These are phyloP conservation scores for Galium porrigens DNA, from an alignment of 305 asterid species.

Conservation along the genomic window DNA sequence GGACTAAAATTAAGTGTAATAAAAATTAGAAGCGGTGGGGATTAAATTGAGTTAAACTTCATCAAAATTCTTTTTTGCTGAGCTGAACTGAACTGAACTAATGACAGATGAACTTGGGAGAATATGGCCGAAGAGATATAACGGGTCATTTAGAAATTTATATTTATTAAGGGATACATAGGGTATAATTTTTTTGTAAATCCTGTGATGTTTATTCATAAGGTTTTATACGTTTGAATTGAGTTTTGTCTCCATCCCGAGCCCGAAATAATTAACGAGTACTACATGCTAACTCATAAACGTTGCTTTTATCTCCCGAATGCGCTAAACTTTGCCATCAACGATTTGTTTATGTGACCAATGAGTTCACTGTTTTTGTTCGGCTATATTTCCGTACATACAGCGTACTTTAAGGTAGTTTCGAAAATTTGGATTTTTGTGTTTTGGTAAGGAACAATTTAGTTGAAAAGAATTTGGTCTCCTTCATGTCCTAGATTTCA, in stretches of 20 bases:
- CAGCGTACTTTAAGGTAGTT: background rate
- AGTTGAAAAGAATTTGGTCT: background rate
- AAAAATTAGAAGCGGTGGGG: too few relatives aligned
- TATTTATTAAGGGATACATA: too few relatives aligned
- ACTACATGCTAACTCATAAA: background rate
- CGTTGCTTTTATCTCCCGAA: background rate
- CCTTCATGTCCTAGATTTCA: background rate
- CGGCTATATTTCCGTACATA: background rate
- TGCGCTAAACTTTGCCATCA: background rate
- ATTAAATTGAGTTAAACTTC: too few relatives aligned
- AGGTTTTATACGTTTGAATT: background rate
- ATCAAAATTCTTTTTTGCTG: too few relatives aligned
- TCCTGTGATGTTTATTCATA: background rate
- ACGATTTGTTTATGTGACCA: background rate
- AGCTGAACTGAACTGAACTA: too few relatives aligned
- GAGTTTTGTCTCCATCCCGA: background rate
- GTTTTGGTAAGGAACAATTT: background rate
- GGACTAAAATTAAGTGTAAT: too few relatives aligned
- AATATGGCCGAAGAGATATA: too few relatives aligned
- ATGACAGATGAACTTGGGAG: too few relatives aligned
- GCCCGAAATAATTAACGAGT: too few relatives aligned
- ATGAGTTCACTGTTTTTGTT: background rate
- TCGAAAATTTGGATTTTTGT: background rate
- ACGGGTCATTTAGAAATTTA: too few relatives aligned
- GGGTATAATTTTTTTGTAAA: too few relatives aligned